Percentiles rank a stretch among this genome's conserved stretches.
Conservation (phyloP, 1,284 basidiomycete genomes). For the Ustilago crameri region DNA sequence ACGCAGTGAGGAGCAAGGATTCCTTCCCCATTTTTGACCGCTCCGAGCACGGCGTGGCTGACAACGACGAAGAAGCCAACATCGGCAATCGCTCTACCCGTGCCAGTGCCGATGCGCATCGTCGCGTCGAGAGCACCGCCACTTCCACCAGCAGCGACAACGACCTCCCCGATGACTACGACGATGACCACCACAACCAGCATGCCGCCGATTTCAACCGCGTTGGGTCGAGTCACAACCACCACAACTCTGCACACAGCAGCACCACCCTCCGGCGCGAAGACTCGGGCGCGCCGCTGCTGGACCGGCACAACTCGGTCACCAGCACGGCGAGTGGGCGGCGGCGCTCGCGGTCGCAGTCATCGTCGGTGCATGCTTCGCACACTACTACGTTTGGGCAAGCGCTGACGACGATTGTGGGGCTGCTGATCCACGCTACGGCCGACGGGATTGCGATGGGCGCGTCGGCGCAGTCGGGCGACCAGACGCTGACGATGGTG, state of each 20-base stretch:
- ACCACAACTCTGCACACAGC: slow-evolving; percentile 19
- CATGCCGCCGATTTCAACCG: slow-evolving; percentile 29
- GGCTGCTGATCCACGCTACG: slow-evolving; percentile 62
- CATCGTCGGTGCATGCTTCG: slow-evolving; percentile 9
- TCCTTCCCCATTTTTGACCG: slow-evolving; percentile 41
- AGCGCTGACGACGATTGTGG: slow-evolving; percentile 57
- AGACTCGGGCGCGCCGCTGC: slow-evolving; percentile 14
- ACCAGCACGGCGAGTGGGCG: slow-evolving; percentile 12
- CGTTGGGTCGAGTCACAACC: slow-evolving; percentile 5
- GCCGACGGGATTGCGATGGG: slow-evolving; percentile 67
- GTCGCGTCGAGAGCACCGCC: slow-evolving; percentile 25
- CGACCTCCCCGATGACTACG: slow-evolving; percentile 40
- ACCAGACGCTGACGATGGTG: slow-evolving; percentile 58
- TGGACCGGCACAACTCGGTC: slow-evolving; percentile 20
- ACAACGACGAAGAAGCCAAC: slow-evolving; percentile 32
- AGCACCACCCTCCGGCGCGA: slow-evolving; percentile 17
- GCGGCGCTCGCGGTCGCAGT: slow-evolving; percentile 5
- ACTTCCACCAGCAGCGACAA: slow-evolving; percentile 41
- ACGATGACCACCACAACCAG: slow-evolving; percentile 27
- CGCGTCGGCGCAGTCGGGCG: slow-evolving; percentile 51
- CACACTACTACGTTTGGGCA: slow-evolving; percentile 24
- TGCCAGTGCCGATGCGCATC: slow-evolving; percentile 10
- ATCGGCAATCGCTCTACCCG: background rate
- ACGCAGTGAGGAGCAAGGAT: slow-evolving; percentile 21
- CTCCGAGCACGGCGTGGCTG: slow-evolving; percentile 14